Percentiles rank a stretch among this genome's conserved stretches.
These are phyloP conservation scores for Haplosporangium sp. DNA, from an alignment of 371 early-diverging fungal genomes.

Conservation along the genomic window DNA sequence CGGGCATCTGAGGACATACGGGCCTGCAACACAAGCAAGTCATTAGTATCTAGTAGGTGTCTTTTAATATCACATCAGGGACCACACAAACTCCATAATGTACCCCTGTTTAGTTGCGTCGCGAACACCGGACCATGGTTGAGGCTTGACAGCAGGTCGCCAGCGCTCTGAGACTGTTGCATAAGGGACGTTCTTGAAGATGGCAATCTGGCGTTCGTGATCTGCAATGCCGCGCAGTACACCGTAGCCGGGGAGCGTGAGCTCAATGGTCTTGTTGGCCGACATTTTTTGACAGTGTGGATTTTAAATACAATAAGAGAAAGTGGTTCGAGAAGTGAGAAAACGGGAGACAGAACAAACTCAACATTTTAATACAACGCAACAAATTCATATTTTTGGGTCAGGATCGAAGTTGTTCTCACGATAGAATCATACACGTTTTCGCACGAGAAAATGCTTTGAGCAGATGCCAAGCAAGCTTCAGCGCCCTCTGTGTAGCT, in stretches of 20 bases:
- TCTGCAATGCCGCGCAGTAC: conserved; percentile 1
- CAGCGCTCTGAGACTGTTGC: conserved; percentile 30
- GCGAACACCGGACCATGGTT: conserved; percentile 26
- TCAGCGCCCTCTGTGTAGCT: too few relatives aligned
- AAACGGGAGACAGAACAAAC: too few relatives aligned
- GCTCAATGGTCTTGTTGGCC: neutral
- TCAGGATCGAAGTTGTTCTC: too few relatives aligned
- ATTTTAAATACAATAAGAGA: neutral
- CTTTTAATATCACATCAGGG: neutral
- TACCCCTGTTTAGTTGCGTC: conserved; percentile 27
- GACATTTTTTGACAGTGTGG: neutral
- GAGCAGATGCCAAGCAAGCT: too few relatives aligned
- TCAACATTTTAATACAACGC: too few relatives aligned
- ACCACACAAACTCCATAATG: neutral
- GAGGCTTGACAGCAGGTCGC: conserved; percentile 21
- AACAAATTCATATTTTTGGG: too few relatives aligned
- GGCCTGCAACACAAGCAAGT: neutral
- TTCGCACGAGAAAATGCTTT: too few relatives aligned
- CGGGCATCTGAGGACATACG: neutral
- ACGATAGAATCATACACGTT: too few relatives aligned
- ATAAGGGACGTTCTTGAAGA: conserved; percentile 34
- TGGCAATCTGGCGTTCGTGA: conserved; percentile 6
- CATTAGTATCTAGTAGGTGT: neutral
- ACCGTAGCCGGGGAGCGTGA: conserved; percentile 4
- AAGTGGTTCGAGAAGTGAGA: neutral